phyloP scores from a whole-genome alignment of 164 flowering plant species.

The Sedum album region DNA sequence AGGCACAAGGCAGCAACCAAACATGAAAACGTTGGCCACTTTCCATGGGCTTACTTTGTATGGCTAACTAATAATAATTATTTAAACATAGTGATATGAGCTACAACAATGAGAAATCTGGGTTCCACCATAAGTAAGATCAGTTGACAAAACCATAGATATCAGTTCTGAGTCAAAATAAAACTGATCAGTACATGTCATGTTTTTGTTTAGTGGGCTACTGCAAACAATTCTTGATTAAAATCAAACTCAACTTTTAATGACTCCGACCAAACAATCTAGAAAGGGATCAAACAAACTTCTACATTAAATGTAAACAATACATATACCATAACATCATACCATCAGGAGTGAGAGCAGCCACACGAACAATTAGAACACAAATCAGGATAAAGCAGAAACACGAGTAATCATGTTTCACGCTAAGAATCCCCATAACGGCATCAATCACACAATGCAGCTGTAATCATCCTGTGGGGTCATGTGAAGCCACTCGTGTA shows the following conservation, averaged over 20 bases:
- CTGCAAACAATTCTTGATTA: not conserved
- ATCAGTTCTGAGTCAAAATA: not conserved
- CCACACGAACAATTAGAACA: constrained; percentile 17
- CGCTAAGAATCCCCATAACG: constrained; percentile 31
- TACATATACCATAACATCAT: not conserved
- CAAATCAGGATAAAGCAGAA: constrained; percentile 26
- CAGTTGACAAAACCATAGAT: not conserved
- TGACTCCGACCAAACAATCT: not conserved
- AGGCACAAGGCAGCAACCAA: not conserved
- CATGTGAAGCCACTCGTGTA: not conserved
- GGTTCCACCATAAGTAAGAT: not conserved
- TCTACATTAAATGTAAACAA: not conserved
- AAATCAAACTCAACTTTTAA: not conserved
- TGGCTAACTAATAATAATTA: not conserved
- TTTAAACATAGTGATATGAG: not conserved
- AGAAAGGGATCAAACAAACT: not conserved
- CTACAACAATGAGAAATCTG: not conserved
- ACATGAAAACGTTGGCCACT: not conserved
- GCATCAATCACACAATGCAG: constrained; percentile 16
- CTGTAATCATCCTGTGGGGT: not conserved
- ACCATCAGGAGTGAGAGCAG: constrained; percentile 54
- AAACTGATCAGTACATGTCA: not conserved
- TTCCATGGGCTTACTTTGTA: not conserved
- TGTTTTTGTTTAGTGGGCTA: not conserved
- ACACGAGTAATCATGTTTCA: constrained; percentile 32